Conservation (phyloP, 805 yeast species). For the Teunomyces gatunensis region DNA sequence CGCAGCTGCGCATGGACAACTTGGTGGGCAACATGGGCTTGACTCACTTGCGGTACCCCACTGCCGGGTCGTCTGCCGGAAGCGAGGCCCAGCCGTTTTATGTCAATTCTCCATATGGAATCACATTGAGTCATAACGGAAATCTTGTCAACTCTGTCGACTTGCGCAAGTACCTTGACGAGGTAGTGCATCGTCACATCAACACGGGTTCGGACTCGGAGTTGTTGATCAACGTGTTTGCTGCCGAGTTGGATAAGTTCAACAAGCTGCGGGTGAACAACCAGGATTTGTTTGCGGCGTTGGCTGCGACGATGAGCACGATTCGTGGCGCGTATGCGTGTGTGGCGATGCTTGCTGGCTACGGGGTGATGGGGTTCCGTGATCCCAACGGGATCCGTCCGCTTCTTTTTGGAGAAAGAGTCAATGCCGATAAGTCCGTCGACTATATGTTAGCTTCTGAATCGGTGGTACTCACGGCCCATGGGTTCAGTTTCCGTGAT, state of each 20-base stretch:
- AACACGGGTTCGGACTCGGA: constrained; percentile 97
- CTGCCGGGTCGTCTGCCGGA: constrained; percentile 94
- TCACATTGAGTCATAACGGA: constrained; percentile 89
- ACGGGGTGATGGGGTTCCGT: constrained; percentile 91
- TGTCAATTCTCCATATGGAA: constrained; percentile 96
- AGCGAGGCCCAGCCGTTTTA: constrained; percentile 98
- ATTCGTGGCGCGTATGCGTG: constrained; percentile 98
- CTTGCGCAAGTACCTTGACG: constrained; percentile 78
- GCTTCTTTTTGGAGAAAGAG: constrained; percentile 78
- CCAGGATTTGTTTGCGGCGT: constrained; percentile 82
- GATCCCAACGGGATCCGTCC: constrained; percentile 98
- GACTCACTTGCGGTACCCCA: constrained; percentile 92
- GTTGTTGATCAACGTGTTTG: constrained; percentile 83
- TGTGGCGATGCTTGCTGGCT: constrained; percentile 92
- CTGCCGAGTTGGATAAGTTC: constrained; percentile 84
- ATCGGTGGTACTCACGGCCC: constrained; percentile 91
- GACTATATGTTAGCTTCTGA: constrained; percentile 97
- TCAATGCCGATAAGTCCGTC: constrained; percentile 58
- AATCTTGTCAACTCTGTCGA: constrained; percentile 85
- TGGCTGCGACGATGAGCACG: constrained; percentile 73
- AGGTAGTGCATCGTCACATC: constrained; percentile 92
- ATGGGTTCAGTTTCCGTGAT: constrained; percentile 82
- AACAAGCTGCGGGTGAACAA: constrained; percentile 92
- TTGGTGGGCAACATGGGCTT: constrained; percentile 93
- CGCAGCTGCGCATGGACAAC: constrained; percentile 71